Conservation (phyloP, 176 grass and related monocot species). For the Cenchrus purpureus region DNA sequence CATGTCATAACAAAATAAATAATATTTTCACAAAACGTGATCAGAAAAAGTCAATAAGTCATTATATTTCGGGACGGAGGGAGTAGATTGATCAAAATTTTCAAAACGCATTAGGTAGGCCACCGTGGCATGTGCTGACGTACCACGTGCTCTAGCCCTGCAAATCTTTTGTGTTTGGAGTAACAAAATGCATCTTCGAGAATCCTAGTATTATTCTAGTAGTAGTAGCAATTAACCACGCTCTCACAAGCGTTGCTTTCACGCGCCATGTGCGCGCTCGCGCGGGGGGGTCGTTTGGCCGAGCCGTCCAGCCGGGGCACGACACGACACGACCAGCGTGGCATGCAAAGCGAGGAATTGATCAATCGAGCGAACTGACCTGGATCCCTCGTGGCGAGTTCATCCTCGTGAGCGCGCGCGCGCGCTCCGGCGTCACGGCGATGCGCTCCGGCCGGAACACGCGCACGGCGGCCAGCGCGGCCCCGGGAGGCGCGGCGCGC, state of each 20-base stretch:
- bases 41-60: no score
- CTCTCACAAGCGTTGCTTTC: not conserved
- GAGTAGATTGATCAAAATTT: not conserved
- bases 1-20: no score
- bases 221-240: not conserved
- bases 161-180: not conserved
- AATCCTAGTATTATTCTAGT: not conserved
- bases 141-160: not conserved
- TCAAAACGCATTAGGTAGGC: not conserved
- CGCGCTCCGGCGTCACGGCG: slow-evolving; percentile 42
- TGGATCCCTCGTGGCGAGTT: slow-evolving; percentile 85
- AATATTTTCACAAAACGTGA: no score
- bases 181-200: slow-evolving; percentile 2
- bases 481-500: slow-evolving; percentile 16
- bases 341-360: not conserved
- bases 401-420: slow-evolving; percentile 49
- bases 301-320: not conserved
- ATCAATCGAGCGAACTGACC: slow-evolving; percentile 35
- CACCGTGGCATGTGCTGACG: not conserved
- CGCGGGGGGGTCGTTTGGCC: no score
- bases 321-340: not conserved
- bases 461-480: slow-evolving; percentile 51
- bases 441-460: slow-evolving; percentile 52
- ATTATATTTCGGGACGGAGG: no score
- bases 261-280: not conserved